Evolutionary conservation across 768 basidiomycete genomes (phyloP).

Genomic region (Kwoniella sp.): DNA sequence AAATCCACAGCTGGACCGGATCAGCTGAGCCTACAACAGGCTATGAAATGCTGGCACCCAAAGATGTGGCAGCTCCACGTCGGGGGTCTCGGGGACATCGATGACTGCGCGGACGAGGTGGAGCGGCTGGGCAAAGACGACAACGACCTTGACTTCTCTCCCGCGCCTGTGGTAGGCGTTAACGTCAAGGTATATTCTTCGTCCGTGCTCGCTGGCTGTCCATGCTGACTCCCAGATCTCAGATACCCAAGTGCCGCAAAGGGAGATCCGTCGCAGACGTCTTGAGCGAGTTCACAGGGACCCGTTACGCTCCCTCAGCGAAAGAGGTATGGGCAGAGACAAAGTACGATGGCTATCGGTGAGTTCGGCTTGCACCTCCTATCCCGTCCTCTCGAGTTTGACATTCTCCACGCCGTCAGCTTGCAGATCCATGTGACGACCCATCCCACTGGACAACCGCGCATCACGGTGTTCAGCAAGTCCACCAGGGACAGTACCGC

Average conservation of each 20-base stretch:
- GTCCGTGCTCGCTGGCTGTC: not conserved
- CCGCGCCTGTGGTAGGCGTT: slow-evolving; percentile 57
- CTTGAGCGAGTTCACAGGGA: slow-evolving; percentile 53
- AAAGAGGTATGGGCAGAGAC: slow-evolving; percentile 75
- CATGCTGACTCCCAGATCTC: not conserved
- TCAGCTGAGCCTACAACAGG: slow-evolving; percentile 60
- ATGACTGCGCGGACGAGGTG: slow-evolving; percentile 55
- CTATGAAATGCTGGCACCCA: slow-evolving; percentile 70
- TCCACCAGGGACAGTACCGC: slow-evolving; percentile 74
- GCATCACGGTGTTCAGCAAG: slow-evolving; percentile 80
- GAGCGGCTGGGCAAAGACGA: slow-evolving; percentile 48
- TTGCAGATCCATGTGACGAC: slow-evolving; percentile 75
- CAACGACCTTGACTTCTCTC: slow-evolving; percentile 23
- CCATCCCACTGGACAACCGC: slow-evolving; percentile 37
- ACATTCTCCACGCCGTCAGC: slow-evolving; percentile 22
- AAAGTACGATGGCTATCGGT: slow-evolving; percentile 89
- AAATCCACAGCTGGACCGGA: slow-evolving; percentile 59
- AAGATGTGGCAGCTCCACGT: slow-evolving; percentile 59
- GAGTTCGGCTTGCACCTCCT: too few species aligned
- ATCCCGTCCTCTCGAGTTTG: too few species aligned
- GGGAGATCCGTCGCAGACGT: slow-evolving; percentile 61
- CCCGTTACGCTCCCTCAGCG: slow-evolving; percentile 18
- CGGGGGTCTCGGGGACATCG: slow-evolving; percentile 57
- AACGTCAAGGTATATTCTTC: slow-evolving; percentile 59
- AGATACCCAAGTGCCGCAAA: slow-evolving; percentile 82